These are phyloP conservation scores for Miscanthus lutarioriparius DNA, from an alignment of 176 grass and related monocot species.

Conservation along the genomic window DNA sequence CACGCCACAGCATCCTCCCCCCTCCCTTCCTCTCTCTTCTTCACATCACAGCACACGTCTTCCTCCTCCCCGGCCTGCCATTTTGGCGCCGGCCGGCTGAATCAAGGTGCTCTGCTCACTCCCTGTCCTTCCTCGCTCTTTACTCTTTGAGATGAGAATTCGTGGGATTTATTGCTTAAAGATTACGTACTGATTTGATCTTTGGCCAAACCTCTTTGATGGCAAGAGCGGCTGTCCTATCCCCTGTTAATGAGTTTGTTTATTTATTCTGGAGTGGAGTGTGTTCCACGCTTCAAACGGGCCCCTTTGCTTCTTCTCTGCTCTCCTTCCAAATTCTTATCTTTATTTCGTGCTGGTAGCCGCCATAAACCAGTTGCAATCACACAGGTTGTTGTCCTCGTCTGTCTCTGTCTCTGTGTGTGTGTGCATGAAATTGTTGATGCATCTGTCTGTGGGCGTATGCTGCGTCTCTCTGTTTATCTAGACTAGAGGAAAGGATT, in stretches of 20 bases:
- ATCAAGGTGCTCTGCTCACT: conserved; percentile 6
- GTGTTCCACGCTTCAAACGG: conserved; percentile 37
- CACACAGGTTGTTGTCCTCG: background rate
- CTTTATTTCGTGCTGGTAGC: background rate
- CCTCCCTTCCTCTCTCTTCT: background rate
- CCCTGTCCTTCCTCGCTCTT: background rate
- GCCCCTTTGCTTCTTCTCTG: conserved; percentile 6
- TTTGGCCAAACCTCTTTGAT: background rate
- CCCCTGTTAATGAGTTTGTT: background rate
- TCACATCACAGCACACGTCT: background rate
- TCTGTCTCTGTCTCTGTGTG: background rate
- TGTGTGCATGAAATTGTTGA: background rate
- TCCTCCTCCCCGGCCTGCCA: background rate
- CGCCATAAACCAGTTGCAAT: conserved; percentile 4
- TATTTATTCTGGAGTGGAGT: background rate
- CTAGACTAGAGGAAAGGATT: background rate
- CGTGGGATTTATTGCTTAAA: background rate
- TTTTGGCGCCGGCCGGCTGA: background rate
- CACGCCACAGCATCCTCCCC: background rate
- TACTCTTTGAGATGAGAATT: background rate
- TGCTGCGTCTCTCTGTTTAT: background rate
- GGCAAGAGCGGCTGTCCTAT: background rate
- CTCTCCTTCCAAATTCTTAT: background rate
- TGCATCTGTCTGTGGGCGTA: background rate
- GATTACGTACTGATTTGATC: conserved; percentile 1